Base-by-base conservation (phyloP, 2,329 filamentous ascomycete species). In the Cytospora chrysosperma region DNA sequence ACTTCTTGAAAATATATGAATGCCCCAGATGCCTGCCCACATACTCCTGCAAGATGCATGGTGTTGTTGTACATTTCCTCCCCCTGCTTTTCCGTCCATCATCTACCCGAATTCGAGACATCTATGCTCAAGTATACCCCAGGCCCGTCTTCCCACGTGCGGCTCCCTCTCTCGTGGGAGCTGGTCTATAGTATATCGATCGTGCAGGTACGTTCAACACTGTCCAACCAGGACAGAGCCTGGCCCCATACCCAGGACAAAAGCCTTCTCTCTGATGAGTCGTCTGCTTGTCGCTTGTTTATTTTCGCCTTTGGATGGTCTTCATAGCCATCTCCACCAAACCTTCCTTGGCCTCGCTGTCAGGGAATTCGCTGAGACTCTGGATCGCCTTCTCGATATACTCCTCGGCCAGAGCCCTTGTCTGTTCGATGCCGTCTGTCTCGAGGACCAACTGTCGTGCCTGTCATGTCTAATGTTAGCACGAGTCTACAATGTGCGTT, bases 241-340 rank as follows among this genome's bases (percentile, higher is more conserved):
- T 34, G 27, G 32, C 28, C 21, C n/a, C 55, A 51, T 51, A 47
- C 2, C 21, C 40, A 27, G 12, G 17, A 40, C 1, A 37, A 17
- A 17, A 43, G n/a, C 17, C 47, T 52, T n/a, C 10, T 4, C 24
- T 24, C 6, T 24, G 1, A n/a, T n/a, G n/a, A n/a, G 4, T 28
- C 21, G 3, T 21, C 32, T 27, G 2, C 43, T 15, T 54, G 13
- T 19, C 13, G 26, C 6, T 17, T 13, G 28, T n/a, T 51, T 73
- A 98, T 77, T 97, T 97, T 75, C 92, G 85, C 72, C 94, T 85
- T 77, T 92, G 89, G 80, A 97, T 86, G 19, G 93, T 93, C 81
- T 97, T 97, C 70, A 89, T 85, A 69, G 93, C 96, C 92, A 98
- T 97, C 72, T 97, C 92, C 53, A 97, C 81, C 49, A 99, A 81